Conservation (phyloP, 106 monocot species). For the Phalaenopsis equestris region DNA sequence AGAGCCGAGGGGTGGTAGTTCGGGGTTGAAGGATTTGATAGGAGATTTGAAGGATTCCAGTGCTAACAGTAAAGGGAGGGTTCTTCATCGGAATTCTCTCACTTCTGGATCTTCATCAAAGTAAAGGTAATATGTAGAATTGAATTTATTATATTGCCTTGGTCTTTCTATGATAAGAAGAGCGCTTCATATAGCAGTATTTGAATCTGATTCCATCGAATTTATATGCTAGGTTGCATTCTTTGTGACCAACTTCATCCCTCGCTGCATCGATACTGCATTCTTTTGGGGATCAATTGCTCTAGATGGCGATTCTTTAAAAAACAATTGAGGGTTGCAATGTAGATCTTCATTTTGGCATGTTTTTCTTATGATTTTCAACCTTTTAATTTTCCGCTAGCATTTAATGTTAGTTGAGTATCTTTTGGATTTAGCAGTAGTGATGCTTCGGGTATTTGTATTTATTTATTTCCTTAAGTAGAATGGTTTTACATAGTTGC, state of each 20-base stretch:
- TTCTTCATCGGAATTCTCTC: conserved; percentile 41
- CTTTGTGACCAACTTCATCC: neutral
- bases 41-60: conserved; percentile 24
- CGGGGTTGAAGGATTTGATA: conserved; percentile 81
- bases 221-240: neutral
- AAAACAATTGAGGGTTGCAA: too few relatives aligned
- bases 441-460: neutral
- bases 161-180: neutral
- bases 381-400: neutral
- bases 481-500: neutral
- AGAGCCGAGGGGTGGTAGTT: conserved; percentile 16
- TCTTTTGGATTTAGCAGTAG: neutral
- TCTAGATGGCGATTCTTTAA: too few relatives aligned
- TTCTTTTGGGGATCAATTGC: neutral
- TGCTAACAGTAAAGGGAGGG: conserved; percentile 16
- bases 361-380: neutral
- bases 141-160: neutral
- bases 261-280: neutral
- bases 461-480: neutral
- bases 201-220: neutral
- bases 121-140: conserved; percentile 1
- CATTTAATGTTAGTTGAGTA: neutral
- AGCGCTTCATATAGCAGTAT: neutral
- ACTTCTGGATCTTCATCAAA: neutral
- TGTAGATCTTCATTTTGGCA: neutral